Evolutionary conservation across 129 eudicot species (phyloP).

Genomic region (Flaveria trinervia): DNA sequence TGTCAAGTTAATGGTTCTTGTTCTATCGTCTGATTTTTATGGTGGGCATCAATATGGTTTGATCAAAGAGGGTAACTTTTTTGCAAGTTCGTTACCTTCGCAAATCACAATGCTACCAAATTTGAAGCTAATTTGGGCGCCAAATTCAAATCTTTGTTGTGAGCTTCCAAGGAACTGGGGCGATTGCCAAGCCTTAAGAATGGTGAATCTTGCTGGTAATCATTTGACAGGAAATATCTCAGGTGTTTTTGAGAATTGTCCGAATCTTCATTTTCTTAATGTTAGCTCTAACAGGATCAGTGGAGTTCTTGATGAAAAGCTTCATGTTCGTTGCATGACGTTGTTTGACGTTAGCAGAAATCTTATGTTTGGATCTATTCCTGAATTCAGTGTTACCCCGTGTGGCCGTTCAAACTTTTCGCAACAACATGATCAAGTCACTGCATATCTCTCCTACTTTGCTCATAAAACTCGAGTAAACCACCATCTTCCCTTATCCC

Average conservation of each 20-base stretch:
- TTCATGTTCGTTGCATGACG: slow-evolving; percentile 38
- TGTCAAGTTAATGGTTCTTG: slow-evolving; percentile 46
- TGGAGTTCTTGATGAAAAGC: slow-evolving; percentile 41
- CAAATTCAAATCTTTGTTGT: slow-evolving; percentile 35
- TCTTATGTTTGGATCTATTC: slow-evolving; percentile 46
- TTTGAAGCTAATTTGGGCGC: slow-evolving; percentile 54
- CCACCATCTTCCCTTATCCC: slow-evolving; percentile 33
- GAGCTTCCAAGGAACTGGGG: slow-evolving; percentile 44
- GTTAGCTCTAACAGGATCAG: slow-evolving; percentile 43
- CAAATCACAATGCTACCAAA: slow-evolving; percentile 43
- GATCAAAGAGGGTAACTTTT: slow-evolving; percentile 36
- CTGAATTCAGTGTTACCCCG: slow-evolving; percentile 25
- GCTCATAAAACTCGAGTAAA: slow-evolving; percentile 33
- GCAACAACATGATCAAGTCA: slow-evolving; percentile 12
- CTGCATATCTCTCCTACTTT: slow-evolving; percentile 32
- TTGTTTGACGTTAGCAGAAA: slow-evolving; percentile 46
- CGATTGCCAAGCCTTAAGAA: slow-evolving; percentile 33
- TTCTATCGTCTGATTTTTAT: slow-evolving; percentile 33
- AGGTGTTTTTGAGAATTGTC: slow-evolving; percentile 38
- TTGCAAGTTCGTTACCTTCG: slow-evolving; percentile 42
- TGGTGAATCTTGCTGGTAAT: slow-evolving; percentile 49
- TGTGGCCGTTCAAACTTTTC: slow-evolving; percentile 22
- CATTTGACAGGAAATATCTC: slow-evolving; percentile 35
- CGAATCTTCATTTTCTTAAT: slow-evolving; percentile 35
- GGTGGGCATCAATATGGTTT: slow-evolving; percentile 18